Percentiles rank a stretch among this genome's conserved stretches.
Evolutionary conservation across 805 yeast genomes (phyloP).

Genomic region (Kazachstania kunashirensis): DNA sequence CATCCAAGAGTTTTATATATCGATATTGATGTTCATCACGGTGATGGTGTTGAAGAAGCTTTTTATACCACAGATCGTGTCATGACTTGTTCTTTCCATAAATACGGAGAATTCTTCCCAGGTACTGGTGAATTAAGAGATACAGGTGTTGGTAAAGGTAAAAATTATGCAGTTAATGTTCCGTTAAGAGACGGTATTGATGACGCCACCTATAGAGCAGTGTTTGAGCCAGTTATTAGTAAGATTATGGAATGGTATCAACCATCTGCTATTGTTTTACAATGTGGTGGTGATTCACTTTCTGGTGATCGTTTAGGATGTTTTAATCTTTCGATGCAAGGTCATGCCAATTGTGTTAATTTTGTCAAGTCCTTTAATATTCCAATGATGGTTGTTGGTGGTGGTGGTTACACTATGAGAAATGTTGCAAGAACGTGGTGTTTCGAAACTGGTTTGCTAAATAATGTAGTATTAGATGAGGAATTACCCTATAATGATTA

Average conservation of each 20-base stretch:
- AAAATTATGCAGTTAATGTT: conserved; percentile 78
- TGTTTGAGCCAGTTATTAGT: conserved; percentile 77
- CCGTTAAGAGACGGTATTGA: conserved; percentile 94
- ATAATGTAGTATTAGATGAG: conserved; percentile 53
- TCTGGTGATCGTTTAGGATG: conserved; percentile 92
- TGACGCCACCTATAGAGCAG: conserved; percentile 69
- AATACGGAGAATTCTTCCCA: conserved; percentile 93
- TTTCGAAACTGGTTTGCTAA: conserved; percentile 77
- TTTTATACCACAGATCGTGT: conserved; percentile 91
- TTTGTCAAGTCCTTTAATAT: conserved; percentile 80
- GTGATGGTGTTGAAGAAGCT: conserved; percentile 97
- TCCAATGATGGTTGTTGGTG: conserved; percentile 88
- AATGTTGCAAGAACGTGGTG: conserved; percentile 94
- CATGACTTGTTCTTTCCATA: conserved; percentile 94
- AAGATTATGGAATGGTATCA: conserved; percentile 86
- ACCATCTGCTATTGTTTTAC: conserved; percentile 90
- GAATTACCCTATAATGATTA: conserved; percentile 90
- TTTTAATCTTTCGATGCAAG: conserved; percentile 82
- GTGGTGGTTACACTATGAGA: conserved; percentile 96
- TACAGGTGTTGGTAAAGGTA: conserved; percentile 80
- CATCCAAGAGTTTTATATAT: conserved; percentile 90
- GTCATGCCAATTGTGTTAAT: conserved; percentile 92
- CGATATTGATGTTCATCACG: conserved; percentile 93
- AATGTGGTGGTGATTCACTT: conserved; percentile 94
- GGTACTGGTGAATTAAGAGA: conserved; percentile 94